A percentile compares a stretch with the other conserved stretches of the same genome.
phyloP scores from a whole-genome alignment of 148 eudicot genomes.

The Spergularia marina region DNA sequence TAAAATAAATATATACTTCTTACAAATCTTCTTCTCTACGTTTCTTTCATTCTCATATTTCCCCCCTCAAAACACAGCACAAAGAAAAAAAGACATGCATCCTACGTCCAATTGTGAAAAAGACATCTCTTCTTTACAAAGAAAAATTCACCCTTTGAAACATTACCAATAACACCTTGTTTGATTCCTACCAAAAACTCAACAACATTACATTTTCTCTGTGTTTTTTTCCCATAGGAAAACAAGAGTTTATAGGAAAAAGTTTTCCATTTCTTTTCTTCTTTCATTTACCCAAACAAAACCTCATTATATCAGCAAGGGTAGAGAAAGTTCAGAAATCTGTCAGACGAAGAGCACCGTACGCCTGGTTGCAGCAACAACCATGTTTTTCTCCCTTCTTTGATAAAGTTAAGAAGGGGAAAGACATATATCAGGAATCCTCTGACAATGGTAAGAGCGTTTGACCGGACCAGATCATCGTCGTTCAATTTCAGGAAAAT shows the following conservation, averaged over 20 bases:
- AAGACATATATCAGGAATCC: constrained; percentile 27
- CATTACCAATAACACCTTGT: neutral
- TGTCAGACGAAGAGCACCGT: constrained; percentile 7
- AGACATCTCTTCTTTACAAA: constrained; percentile 6
- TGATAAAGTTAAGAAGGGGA: constrained; percentile 32
- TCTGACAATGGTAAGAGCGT: constrained; percentile 35
- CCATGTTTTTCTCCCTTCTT: constrained; percentile 31
- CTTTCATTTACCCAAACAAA: neutral
- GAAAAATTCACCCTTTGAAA: constrained; percentile 1
- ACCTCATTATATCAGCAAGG: neutral
- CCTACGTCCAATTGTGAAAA: constrained; percentile 30
- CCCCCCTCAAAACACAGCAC: neutral
- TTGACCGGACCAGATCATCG: constrained; percentile 33
- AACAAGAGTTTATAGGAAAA: neutral
- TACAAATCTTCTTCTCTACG: constrained; percentile 14
- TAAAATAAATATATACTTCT: constrained; percentile 24
- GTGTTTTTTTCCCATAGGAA: neutral
- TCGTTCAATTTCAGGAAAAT: constrained; percentile 36
- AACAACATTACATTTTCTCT: neutral
- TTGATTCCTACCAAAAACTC: neutral
- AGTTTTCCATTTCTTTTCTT: neutral
- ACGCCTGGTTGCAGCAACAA: neutral
- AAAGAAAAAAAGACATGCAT: constrained; percentile 30
- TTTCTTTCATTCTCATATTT: constrained; percentile 12
- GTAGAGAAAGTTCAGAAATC: constrained; percentile 1